Evolutionary conservation across 441 rosid genomes (phyloP), one percentile per base, ranked within the genome.

Genomic region (Erodium trifolium): DNA sequence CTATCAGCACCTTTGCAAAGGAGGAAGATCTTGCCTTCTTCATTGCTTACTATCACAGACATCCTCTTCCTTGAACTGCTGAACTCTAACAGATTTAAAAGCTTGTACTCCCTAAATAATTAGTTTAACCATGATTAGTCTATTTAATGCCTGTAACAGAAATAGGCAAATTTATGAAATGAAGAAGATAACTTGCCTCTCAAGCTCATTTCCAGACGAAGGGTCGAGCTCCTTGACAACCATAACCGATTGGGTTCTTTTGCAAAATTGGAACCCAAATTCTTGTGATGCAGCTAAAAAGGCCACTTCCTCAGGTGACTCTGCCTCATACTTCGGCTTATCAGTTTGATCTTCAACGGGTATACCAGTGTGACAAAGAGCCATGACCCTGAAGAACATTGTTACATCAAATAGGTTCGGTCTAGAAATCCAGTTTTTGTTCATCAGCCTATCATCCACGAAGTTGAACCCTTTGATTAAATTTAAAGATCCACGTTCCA

Each of bases 1-100:
- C 94, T 92, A 78, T 92, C 96, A 63, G 96, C 97, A 5, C 97
- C 97, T 79, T 92, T 92, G 87, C 94, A 88, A n/a, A 92, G 85
- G 47, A 86, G 88, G 76, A 88, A 73, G 59, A 88, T 82, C 70
- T 84, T 81, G 37, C 92, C 91, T 65, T 85, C 86, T 76, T 84
- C 88, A 64, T 84, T 78, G 39, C 77, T 79, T 65, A 92, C 87
- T 43, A 92, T 82, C 37, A 88, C 96, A 0, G 97, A 89, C 97
- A 92, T 92, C 82, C 97, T 79, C 82, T 89, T 92, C 45, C 97
- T 76, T 5, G 81, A 77, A 77, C 97, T 91, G 45, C 81, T 83
- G 77, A 89, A 91, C 76, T 91, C 96, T 81, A 92, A 76, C 73
- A 92, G 65, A 78, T 92, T 87, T 27, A 89, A 73, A 6, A 92